Evolutionary conservation across 192 early-diverging fungal species (phyloP), one percentile per base, ranked within the genome.

Genomic region (Podila minutissima): DNA sequence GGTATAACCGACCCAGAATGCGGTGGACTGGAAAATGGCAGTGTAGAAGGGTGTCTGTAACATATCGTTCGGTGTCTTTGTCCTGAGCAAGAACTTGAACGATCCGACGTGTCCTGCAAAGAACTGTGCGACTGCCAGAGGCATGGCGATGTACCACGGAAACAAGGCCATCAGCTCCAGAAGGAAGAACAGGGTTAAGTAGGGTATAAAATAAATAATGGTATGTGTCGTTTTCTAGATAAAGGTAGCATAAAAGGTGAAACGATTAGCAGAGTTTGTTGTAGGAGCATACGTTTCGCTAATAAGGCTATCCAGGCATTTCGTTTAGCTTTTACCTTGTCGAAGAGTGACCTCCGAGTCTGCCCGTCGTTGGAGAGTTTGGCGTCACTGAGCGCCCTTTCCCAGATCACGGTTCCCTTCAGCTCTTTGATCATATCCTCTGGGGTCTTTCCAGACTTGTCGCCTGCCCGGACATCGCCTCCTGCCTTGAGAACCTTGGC

Each of bases 1-100:
- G 5, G 89, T 87, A 22, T 90, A 24, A 20, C 88, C 68, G 8
- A 92, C 89, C 79, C 88, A 93, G 69, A 97, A 86, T 13, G 95
- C 86, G 2, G 94, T 93, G 4, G 94, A 86, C 84, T 99, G 97
- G 74, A 95, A 95, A 69, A 99, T 91, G 55, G 91, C 89, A 1
- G 94, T 92, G 65, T 93, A 88, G 64, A 95, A 95, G 0, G 97
- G 97, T 49, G 95, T 95, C 67, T 87, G 81, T 67, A 89, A 85
- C 64, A 98, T 76, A 20, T 87, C 84, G 66, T 88, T 85, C 13
- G 84, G 82, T 4, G 66, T 75, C 38, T 77, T 74, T 66, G 88
- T 71, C 32, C 73, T 68, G 64, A 91, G 82, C 20, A 97, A 77
- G 61, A 90, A 87, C 61, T 84, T 83, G 63, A 92, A 72, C 24